Evolutionary conservation across 768 basidiomycete species (phyloP).

Genomic region (Artomyces pyxidatus): DNA sequence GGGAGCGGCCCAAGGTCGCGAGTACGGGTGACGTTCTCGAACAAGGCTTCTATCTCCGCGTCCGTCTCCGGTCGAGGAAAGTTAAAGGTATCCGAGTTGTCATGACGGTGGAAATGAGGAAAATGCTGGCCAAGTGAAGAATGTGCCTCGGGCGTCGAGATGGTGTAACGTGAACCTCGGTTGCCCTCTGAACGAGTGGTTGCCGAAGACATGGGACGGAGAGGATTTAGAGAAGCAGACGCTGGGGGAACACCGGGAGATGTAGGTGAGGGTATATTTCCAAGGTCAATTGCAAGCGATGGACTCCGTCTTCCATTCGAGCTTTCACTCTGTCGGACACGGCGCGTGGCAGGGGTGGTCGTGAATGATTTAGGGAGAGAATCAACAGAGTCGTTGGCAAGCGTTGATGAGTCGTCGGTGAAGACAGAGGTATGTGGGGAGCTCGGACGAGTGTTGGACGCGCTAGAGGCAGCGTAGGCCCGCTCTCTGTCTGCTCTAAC

Average conservation of each 20-base stretch:
- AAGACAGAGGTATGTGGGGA: slow-evolving; percentile 44
- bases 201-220: slow-evolving; percentile 25
- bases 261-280: slow-evolving; percentile 30
- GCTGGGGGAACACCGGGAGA: slow-evolving; percentile 16
- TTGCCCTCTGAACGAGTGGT: slow-evolving; percentile 46
- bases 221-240: slow-evolving; percentile 15
- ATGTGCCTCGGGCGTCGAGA: slow-evolving; percentile 43
- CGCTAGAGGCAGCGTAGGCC: slow-evolving; percentile 33
- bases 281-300: slow-evolving; percentile 46
- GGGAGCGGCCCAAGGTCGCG: slow-evolving; percentile 58
- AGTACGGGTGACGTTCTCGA: slow-evolving; percentile 66
- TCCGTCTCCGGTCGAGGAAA: slow-evolving; percentile 74
- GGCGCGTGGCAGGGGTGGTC: slow-evolving; percentile 25
- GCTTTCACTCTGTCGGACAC: slow-evolving; percentile 46
- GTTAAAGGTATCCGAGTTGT: slow-evolving; percentile 48
- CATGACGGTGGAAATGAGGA: slow-evolving; percentile 28
- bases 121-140: slow-evolving; percentile 43
- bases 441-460: slow-evolving; percentile 31
- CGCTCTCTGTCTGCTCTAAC: slow-evolving; percentile 48
- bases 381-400: slow-evolving; percentile 42
- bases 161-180: slow-evolving; percentile 56
- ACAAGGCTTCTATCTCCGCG: slow-evolving; percentile 72
- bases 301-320: slow-evolving; percentile 36
- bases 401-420: slow-evolving; percentile 51
- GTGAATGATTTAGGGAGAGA: slow-evolving; percentile 26